These are phyloP conservation scores for Ottelia alismoides DNA, from an alignment of 106 monocot species.

Conservation along the genomic window DNA sequence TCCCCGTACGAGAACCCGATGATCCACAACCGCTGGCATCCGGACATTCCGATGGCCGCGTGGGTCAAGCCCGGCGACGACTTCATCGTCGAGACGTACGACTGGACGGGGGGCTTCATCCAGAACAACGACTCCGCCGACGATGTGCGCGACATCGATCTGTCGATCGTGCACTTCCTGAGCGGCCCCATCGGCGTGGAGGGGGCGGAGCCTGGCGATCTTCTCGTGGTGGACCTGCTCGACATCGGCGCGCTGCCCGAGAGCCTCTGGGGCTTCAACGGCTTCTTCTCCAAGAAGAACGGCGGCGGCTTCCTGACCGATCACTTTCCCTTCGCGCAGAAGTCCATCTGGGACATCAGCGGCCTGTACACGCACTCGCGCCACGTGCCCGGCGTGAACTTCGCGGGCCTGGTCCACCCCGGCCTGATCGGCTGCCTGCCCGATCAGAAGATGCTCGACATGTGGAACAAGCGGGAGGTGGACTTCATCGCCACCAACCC, in stretches of 20 bases:
- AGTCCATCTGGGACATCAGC: conserved; percentile 94
- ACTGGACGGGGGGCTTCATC: conserved; percentile 54
- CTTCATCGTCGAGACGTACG: conserved; percentile 75
- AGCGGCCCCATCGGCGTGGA: conserved; percentile 63
- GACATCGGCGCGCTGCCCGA: conserved; percentile 84
- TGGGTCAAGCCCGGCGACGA: conserved; percentile 50
- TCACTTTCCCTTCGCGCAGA: conserved; percentile 74
- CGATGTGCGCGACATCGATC: conserved; percentile 56
- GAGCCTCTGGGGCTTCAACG: conserved; percentile 89
- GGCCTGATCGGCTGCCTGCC: conserved; percentile 81
- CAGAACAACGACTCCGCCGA: conserved; percentile 50
- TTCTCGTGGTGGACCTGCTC: conserved; percentile 76
- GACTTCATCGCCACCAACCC: no score
- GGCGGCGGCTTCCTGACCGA: conserved; percentile 93
- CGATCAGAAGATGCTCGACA: conserved; percentile 53
- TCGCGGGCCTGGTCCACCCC: conserved; percentile 54
- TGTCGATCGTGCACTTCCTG: conserved; percentile 64
- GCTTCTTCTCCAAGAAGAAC: conserved; percentile 70
- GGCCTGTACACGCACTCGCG: conserved; percentile 87
- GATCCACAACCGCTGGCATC: conserved; percentile 91
- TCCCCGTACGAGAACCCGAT: no score
- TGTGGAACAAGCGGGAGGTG: conserved; percentile 92
- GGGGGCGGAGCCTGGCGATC: conserved; percentile 73
- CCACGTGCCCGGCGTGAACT: conserved; percentile 56
- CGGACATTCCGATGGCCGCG: conserved; percentile 53